These are phyloP conservation scores for Amniculicola lignicola DNA, from an alignment of 495 filamentous ascomycete species.

Conservation along the genomic window DNA sequence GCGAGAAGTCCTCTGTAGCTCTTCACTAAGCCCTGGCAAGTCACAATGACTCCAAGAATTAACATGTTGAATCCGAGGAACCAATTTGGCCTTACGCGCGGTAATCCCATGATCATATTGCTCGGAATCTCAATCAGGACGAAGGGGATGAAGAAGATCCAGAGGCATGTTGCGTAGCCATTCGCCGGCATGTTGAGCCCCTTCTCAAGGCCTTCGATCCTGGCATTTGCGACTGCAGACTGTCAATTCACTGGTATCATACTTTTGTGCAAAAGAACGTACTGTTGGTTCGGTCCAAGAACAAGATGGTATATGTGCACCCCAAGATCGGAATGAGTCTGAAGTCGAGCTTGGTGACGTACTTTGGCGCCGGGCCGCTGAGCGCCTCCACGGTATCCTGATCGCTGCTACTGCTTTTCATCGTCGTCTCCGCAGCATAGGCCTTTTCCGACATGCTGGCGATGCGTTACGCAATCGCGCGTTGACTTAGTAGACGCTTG, in stretches of 20 bases:
- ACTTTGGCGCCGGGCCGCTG: background rate
- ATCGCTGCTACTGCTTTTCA: slow-evolving; percentile 12
- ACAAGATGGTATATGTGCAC: slow-evolving; percentile 27
- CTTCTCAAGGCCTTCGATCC: slow-evolving; percentile 31
- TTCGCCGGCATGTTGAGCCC: slow-evolving; percentile 23
- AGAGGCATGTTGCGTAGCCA: slow-evolving; percentile 26
- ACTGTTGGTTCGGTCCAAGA: slow-evolving; percentile 33
- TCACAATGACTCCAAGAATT: slow-evolving; percentile 26
- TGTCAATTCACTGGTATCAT: slow-evolving; percentile 5
- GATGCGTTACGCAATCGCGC: background rate
- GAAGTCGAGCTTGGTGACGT: slow-evolving; percentile 25
- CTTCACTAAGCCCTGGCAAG: slow-evolving; percentile 23
- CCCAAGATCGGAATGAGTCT: slow-evolving; percentile 25
- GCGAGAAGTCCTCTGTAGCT: slow-evolving; percentile 28
- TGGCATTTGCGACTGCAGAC: slow-evolving; percentile 29
- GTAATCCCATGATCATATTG: slow-evolving; percentile 30
- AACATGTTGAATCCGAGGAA: slow-evolving; percentile 31
- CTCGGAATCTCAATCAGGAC: slow-evolving; percentile 31
- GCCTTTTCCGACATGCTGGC: slow-evolving; percentile 16
- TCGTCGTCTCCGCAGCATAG: background rate
- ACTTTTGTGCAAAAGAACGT: background rate
- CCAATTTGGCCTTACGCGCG: slow-evolving; percentile 23
- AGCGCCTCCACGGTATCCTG: background rate
- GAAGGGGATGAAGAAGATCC: slow-evolving; percentile 33
- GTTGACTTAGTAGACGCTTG: background rate